These are phyloP conservation scores for Thalia dealbata DNA, from an alignment of 176 grass and related monocot species.

Conservation along the genomic window DNA sequence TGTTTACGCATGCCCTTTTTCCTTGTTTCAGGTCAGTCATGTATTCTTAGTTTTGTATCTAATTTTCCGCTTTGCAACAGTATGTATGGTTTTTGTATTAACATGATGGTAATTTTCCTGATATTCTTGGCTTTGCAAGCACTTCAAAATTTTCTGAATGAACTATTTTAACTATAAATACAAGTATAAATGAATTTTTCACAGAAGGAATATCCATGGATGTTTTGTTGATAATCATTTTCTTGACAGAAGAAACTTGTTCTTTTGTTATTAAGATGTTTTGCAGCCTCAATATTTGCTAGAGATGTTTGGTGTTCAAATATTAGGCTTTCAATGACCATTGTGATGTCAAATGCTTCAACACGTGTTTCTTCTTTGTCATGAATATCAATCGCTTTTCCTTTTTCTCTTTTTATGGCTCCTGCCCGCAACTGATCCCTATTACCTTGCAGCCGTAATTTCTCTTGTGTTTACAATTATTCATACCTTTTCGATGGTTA, in stretches of 20 bases:
- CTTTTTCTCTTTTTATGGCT: background rate
- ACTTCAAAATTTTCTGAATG: background rate
- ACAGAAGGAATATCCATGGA: background rate
- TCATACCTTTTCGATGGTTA: conserved; percentile 91
- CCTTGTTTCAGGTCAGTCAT: conserved; percentile 53
- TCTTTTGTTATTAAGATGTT: background rate
- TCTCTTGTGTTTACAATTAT: conserved; percentile 80
- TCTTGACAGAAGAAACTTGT: background rate
- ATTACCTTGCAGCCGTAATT: conserved; percentile 62
- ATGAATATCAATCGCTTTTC: background rate
- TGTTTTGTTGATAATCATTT: background rate
- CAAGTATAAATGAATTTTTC: background rate
- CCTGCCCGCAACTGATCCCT: background rate
- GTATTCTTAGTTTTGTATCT: background rate
- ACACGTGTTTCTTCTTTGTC: background rate
- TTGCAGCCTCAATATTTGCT: background rate
- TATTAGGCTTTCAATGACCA: background rate
- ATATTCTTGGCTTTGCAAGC: background rate
- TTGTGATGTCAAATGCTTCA: background rate
- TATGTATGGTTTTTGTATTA: background rate
- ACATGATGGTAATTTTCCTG: background rate
- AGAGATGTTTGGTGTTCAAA: background rate
- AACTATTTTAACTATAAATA: background rate
- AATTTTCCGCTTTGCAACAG: background rate
- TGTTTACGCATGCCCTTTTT: conserved; percentile 89